These are phyloP conservation scores for Elymus sibiricus DNA, from an alignment of 176 grass and related monocot genomes.

Conservation along the genomic window DNA sequence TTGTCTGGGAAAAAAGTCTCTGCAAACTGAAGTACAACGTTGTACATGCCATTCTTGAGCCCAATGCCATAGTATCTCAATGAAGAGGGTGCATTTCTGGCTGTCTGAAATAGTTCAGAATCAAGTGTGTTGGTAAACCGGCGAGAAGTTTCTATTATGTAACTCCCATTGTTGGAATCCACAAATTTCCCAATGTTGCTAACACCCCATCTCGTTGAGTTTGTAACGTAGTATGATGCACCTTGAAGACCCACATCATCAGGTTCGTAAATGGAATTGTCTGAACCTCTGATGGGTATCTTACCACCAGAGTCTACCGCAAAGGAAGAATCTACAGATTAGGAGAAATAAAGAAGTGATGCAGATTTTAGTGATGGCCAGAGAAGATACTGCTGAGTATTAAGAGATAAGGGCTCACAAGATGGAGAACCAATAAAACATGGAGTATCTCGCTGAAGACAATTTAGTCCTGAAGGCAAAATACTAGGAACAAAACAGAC, in stretches of 20 bases:
- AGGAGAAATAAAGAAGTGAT: too few relatives aligned
- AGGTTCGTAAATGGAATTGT: constrained; percentile 30
- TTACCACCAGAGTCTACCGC: too few relatives aligned
- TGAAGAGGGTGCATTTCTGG: too few relatives aligned
- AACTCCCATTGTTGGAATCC: too few relatives aligned
- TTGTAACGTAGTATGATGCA: constrained; percentile 40
- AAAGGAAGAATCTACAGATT: too few relatives aligned
- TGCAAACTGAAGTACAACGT: constrained; percentile 43
- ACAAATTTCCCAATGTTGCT: constrained; percentile 32
- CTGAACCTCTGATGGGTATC: neutral
- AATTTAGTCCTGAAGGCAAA: constrained; percentile 45
- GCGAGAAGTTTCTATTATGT: too few relatives aligned
- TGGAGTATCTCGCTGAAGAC: constrained; percentile 46
- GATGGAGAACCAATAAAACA: constrained; percentile 37
- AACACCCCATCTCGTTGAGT: constrained; percentile 35
- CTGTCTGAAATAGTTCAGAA: too few relatives aligned
- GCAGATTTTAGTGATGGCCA: too few relatives aligned
- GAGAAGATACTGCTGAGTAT: neutral
- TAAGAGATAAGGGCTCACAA: constrained; percentile 14
- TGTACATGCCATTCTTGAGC: constrained; percentile 19
- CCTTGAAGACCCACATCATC: constrained; percentile 19
- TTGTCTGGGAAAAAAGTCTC: constrained; percentile 21
- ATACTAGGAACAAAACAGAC: neutral
- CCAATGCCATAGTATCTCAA: too few relatives aligned
- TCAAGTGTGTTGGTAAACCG: too few relatives aligned